Evolutionary conservation across 768 basidiomycete species (phyloP), one percentile per base, ranked within the genome.

Genomic region (Rhodotorula graminis): DNA sequence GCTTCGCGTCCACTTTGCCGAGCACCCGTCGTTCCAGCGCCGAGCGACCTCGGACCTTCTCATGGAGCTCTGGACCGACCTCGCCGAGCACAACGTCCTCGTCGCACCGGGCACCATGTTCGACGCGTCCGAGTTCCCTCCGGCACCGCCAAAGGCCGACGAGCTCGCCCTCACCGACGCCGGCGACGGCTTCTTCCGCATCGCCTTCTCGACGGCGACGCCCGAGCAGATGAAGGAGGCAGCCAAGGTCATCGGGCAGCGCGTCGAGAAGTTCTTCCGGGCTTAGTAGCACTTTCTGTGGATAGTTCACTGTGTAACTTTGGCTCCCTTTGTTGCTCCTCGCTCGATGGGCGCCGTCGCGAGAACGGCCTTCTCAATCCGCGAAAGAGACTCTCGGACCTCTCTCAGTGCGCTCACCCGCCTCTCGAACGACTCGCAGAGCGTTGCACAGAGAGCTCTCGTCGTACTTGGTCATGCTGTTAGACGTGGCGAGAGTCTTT

Each of bases 41-140:
- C 77, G 27, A 76, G 80, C 29, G 55, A 83, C 67, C 81, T 82
- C 52, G 79, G 82, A 70, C n/a, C 75, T 82, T 47, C 79, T 89
- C 79, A 82, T 82, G 72, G 83, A 87, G 70, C 84, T 92, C 2
- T 91, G 86, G 85, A 80, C 78, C 25, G 83, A 84, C 47, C 80
- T 91, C 16, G 87, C 87, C 8, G 85, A 89, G 59, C 84, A 84
- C 31, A 86, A 87, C 25, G 83, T 92, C 44, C 82, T 92, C 53
- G 81, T 90, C 65, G 85, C 83, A 0, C 89, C 90, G 57, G 90
- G 89, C 75, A 82, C 78, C 74, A 80, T 82, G 69, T 84, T 84
- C 52, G 53, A 56, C 16, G 67, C 61, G 37, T 31, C 52, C 23
- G 16, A 19, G 8, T 69, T 65, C 55, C 59, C 50, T 33, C 59